Percentiles rank a stretch among this genome's conserved stretches.
These are phyloP conservation scores for Allium fistulosum DNA, from an alignment of 106 monocot species.

Conservation along the genomic window DNA sequence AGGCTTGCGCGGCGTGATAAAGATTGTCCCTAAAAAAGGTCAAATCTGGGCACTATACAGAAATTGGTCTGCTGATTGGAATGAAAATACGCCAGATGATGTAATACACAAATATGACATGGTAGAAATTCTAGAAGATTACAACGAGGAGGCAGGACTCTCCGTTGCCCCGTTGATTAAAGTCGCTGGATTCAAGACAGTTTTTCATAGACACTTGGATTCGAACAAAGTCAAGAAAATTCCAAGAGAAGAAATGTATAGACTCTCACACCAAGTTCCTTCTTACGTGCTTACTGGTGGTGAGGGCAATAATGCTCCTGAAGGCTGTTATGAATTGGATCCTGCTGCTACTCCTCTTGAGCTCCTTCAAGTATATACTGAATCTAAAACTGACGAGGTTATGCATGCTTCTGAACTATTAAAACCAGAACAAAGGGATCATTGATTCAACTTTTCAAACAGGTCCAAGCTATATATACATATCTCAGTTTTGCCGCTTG, in stretches of 20 bases:
- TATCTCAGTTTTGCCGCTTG: neutral
- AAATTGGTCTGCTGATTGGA: slow-evolving; percentile 55
- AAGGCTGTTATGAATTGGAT: slow-evolving; percentile 35
- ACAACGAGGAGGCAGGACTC: slow-evolving; percentile 29
- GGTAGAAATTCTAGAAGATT: slow-evolving; percentile 54
- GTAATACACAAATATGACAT: slow-evolving; percentile 62
- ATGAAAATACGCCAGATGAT: slow-evolving; percentile 44
- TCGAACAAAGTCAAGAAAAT: slow-evolving; percentile 24
- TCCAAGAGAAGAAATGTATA: slow-evolving; percentile 40
- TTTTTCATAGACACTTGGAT: slow-evolving; percentile 27
- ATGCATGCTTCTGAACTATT: slow-evolving; percentile 5
- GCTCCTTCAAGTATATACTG: slow-evolving; percentile 33
- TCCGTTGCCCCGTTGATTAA: slow-evolving; percentile 25
- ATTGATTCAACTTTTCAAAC: neutral
- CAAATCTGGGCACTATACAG: slow-evolving; percentile 57
- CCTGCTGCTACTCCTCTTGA: slow-evolving; percentile 38
- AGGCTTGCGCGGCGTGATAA: slow-evolving; percentile 33
- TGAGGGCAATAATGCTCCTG: slow-evolving; percentile 32
- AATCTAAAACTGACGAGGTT: slow-evolving; percentile 19
- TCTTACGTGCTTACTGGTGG: slow-evolving; percentile 32
- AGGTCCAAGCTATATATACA: neutral
- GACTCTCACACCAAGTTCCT: slow-evolving; percentile 45
- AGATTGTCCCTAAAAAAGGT: slow-evolving; percentile 38
- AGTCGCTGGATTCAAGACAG: slow-evolving; percentile 32
- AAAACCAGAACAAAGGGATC: neutral